Conservation (phyloP, 768 basidiomycete species). For the Russula vinacea region DNA sequence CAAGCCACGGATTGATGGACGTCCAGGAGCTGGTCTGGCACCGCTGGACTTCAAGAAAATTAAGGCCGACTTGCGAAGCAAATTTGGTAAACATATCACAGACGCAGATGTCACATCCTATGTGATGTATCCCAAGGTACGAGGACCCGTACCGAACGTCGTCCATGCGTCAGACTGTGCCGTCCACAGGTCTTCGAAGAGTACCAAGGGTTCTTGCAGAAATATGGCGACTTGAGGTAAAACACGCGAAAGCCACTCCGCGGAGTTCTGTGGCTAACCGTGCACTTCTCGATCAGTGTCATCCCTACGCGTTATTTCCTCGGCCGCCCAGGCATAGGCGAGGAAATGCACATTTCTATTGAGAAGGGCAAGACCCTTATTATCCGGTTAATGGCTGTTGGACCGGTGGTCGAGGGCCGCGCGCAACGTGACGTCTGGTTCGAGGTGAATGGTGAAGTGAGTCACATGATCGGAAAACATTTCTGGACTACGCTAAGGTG, state of each 20-base stretch:
- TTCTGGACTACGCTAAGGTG: slow-evolving; percentile 6
- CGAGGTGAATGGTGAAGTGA: slow-evolving; percentile 93
- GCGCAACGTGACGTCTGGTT: slow-evolving; percentile 98
- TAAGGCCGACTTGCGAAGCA: slow-evolving; percentile 87
- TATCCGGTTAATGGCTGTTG: slow-evolving; percentile 92
- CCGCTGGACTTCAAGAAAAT: slow-evolving; percentile 96
- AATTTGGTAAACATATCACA: slow-evolving; percentile 93
- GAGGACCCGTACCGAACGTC: slow-evolving; percentile 12
- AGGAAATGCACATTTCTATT: slow-evolving; percentile 96
- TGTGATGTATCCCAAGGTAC: slow-evolving; percentile 97
- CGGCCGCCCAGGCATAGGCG: slow-evolving; percentile 83
- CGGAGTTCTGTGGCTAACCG: slow-evolving; percentile 23
- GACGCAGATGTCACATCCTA: slow-evolving; percentile 92
- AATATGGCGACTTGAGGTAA: slow-evolving; percentile 91
- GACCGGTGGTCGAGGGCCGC: slow-evolving; percentile 86
- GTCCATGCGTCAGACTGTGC: not conserved
- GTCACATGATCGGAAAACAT: slow-evolving; percentile 26
- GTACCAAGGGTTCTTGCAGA: slow-evolving; percentile 90
- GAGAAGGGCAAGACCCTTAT: slow-evolving; percentile 97
- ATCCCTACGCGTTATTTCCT: slow-evolving; percentile 97
- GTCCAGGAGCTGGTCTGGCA: slow-evolving; percentile 84
- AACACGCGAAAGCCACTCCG: slow-evolving; percentile 31
- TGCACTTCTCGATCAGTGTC: slow-evolving; percentile 52
- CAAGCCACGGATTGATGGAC: slow-evolving; percentile 88
- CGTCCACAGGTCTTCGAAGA: slow-evolving; percentile 85